Percentiles rank a stretch among this genome's conserved stretches.
phyloP scores from a whole-genome alignment of 2,329 filamentous ascomycete species.

The Cladophialophora chaetospira region DNA sequence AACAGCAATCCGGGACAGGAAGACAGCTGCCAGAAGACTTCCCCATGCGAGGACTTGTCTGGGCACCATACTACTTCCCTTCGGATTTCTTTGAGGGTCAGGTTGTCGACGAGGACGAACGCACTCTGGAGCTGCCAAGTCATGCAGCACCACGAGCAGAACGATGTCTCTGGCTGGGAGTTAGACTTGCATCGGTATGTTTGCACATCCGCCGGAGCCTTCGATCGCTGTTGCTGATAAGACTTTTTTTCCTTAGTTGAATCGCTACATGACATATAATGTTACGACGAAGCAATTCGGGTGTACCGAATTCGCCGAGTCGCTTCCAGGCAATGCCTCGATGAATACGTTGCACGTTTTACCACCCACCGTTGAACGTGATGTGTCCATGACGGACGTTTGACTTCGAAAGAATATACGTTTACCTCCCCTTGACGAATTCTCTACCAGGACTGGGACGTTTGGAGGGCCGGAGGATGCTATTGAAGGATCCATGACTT shows the following conservation, averaged over 20 bases:
- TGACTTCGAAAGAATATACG: not conserved
- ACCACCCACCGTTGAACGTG: constrained; percentile 5
- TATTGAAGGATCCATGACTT: too few relatives aligned
- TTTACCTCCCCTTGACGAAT: not conserved
- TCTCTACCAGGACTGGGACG: too few relatives aligned
- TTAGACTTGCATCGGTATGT: constrained; percentile 46
- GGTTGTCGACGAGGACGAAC: constrained; percentile 57
- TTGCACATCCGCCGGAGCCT: not conserved
- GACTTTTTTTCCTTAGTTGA: constrained; percentile 29
- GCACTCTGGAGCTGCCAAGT: constrained; percentile 53
- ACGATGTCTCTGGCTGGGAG: constrained; percentile 55
- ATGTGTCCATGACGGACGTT: constrained; percentile 21
- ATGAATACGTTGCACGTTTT: constrained; percentile 21
- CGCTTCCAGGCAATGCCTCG: constrained; percentile 5
- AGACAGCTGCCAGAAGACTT: constrained; percentile 62
- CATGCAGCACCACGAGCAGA: constrained; percentile 53
- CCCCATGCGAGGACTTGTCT: constrained; percentile 58
- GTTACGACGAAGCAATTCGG: constrained; percentile 36
- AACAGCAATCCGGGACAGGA: constrained; percentile 41
- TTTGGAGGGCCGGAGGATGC: too few relatives aligned
- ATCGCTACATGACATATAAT: constrained; percentile 46
- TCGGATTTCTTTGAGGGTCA: constrained; percentile 53
- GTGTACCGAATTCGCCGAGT: constrained; percentile 33
- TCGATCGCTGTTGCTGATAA: too few relatives aligned
- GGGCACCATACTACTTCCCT: constrained; percentile 52